Conservation (phyloP, 768 basidiomycete species). For the Hericium erinaceus region DNA sequence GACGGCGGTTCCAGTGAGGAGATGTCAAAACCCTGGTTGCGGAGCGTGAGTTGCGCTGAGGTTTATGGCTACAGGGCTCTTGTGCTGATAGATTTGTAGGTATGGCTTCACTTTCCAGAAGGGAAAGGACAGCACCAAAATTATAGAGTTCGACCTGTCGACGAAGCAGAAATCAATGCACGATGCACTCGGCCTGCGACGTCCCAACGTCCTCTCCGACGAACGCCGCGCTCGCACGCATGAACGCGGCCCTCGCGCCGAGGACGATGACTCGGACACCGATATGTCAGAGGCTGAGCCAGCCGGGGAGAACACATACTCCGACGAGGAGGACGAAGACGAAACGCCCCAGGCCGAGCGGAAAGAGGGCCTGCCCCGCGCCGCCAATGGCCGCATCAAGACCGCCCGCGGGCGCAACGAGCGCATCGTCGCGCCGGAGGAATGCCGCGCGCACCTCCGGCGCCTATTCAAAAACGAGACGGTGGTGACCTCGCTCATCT, state of each 20-base stretch:
- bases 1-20: constrained; percentile 45
- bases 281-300: constrained; percentile 42
- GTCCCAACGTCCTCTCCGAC: constrained; percentile 68
- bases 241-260: not conserved
- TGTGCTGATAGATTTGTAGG: constrained; percentile 28
- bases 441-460: constrained; percentile 90
- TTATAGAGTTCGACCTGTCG: constrained; percentile 88
- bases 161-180: constrained; percentile 64
- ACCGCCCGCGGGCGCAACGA: constrained; percentile 76
- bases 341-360: constrained; percentile 27
- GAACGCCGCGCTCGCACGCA: constrained; percentile 23
- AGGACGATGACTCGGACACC: constrained; percentile 31
- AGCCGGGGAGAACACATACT: constrained; percentile 37
- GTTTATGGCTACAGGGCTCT: not conserved
- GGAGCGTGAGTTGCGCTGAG: constrained; percentile 51
- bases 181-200: constrained; percentile 40
- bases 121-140: constrained; percentile 79
- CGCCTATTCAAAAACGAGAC: constrained; percentile 78
- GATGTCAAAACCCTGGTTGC: constrained; percentile 73
- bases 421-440: constrained; percentile 82
- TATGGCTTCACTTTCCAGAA: constrained; percentile 83
- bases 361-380: constrained; percentile 21
- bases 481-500: constrained; percentile 78
- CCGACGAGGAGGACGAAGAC: constrained; percentile 44
- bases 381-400: constrained; percentile 73